Evolutionary conservation across 106 monocot species (phyloP).

Genomic region (Dioscorea alata): DNA sequence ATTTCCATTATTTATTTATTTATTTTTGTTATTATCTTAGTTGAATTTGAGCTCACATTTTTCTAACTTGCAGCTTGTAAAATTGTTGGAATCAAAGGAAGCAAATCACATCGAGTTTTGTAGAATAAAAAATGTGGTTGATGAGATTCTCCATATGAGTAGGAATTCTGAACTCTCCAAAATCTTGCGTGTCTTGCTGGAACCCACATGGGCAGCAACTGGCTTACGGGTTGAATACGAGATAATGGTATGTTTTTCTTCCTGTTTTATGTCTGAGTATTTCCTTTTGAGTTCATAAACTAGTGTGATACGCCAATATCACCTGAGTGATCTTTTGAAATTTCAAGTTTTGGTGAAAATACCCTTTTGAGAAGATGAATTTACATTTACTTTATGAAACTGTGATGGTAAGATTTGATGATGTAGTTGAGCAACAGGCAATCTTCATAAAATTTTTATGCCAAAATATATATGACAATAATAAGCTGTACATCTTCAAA

Average conservation of each 20-base stretch:
- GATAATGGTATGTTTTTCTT: slow-evolving; percentile 41
- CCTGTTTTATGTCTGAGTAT: background rate
- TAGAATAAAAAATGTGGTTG: slow-evolving; percentile 85
- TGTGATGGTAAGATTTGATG: no score
- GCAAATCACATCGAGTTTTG: slow-evolving; percentile 95
- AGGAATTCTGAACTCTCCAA: slow-evolving; percentile 53
- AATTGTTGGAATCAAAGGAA: slow-evolving; percentile 88
- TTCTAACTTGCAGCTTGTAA: slow-evolving; percentile 70
- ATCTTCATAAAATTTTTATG: no score
- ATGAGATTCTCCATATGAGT: slow-evolving; percentile 85
- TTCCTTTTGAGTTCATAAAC: no score
- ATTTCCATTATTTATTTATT: background rate
- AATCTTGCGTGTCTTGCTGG: slow-evolving; percentile 53
- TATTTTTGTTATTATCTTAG: background rate
- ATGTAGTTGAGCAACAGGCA: no score
- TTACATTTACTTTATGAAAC: no score
- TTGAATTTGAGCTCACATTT: slow-evolving; percentile 7
- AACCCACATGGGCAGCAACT: slow-evolving; percentile 74
- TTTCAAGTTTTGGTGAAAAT: no score
- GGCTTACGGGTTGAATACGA: slow-evolving; percentile 79
- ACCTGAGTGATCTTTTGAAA: no score
- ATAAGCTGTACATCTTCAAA: no score
- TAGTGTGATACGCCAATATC: no score
- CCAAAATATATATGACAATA: no score
- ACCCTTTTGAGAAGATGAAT: no score